Conservation (phyloP, 805 yeast genomes). For the Ogataea corticis region DNA sequence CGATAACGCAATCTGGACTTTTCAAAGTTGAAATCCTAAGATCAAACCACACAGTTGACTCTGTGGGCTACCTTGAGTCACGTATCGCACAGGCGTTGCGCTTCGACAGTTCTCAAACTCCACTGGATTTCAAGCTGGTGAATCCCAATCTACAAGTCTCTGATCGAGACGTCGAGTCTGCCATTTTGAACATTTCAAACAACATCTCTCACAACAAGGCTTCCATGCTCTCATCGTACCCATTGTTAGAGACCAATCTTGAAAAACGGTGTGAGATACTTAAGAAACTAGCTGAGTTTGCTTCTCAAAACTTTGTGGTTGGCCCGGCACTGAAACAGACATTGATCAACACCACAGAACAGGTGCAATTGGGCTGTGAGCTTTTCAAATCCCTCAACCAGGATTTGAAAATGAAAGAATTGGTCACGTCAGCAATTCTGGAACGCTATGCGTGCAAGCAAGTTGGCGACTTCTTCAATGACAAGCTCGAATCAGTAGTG, state of each 20-base stretch:
- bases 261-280: conserved; percentile 42
- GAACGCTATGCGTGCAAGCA: conserved; percentile 1
- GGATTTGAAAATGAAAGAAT: not conserved
- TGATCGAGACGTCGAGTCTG: conserved; percentile 45
- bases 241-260: conserved; percentile 53
- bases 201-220: conserved; percentile 62
- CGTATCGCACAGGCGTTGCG: conserved; percentile 85
- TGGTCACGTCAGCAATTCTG: conserved; percentile 1
- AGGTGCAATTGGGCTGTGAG: conserved; percentile 15
- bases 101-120: conserved; percentile 38
- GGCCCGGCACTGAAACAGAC: conserved; percentile 11
- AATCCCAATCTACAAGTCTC: conserved; percentile 43
- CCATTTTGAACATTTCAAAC: conserved; percentile 49
- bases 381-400: conserved; percentile 14
- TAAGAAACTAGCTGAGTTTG: conserved; percentile 22
- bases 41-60: conserved; percentile 21
- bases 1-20: conserved; percentile 61
- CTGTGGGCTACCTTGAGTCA: conserved; percentile 50
- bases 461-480: conserved; percentile 12
- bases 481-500: conserved; percentile 6
- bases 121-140: conserved; percentile 24
- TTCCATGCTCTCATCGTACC: conserved; percentile 50
- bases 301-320: conserved; percentile 22
- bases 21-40: conserved; percentile 54
- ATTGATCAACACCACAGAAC: conserved; percentile 21